phyloP scores from a whole-genome alignment of 129 eudicot species.

The Chrysanthemum lavandulifolium region DNA sequence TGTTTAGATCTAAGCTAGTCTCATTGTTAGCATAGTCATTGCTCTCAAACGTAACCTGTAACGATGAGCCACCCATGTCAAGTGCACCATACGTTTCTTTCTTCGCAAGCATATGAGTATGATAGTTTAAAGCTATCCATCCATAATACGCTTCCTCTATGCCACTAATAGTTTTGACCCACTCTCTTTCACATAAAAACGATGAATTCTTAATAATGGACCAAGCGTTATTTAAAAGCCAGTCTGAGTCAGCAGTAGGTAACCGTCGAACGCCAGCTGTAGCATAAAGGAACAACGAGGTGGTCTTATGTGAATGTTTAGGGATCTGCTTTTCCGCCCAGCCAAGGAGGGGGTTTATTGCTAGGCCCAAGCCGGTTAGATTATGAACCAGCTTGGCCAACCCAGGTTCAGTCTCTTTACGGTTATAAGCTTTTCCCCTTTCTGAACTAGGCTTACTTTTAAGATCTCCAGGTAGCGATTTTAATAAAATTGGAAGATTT shows the following conservation, averaged over 20 bases:
- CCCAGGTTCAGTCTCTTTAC: conserved; percentile 98
- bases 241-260: conserved; percentile 79
- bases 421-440: conserved; percentile 79
- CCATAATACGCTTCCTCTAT: conserved; percentile 98
- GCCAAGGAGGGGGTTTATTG: conserved; percentile 72
- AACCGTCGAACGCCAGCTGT: conserved; percentile 97
- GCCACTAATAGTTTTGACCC: conserved; percentile 87
- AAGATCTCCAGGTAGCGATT: conserved; percentile 60
- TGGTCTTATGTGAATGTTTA: conserved; percentile 58
- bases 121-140: conserved; percentile 95
- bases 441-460: conserved; percentile 51
- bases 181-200: conserved; percentile 74
- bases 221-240: conserved; percentile 80
- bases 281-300: conserved; percentile 85
- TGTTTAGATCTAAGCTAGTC: conserved; percentile 68
- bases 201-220: conserved; percentile 67
- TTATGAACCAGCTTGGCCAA: conserved; percentile 83
- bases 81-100: conserved; percentile 91
- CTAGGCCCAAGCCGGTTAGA: conserved; percentile 69
- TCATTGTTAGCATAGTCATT: conserved; percentile 43
- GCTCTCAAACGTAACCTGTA: conserved; percentile 92
- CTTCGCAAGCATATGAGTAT: conserved; percentile 59
- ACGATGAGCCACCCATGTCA: conserved; percentile 94
- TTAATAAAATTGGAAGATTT: conserved; percentile 65
- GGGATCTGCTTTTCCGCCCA: conserved; percentile 98